Base-by-base conservation (phyloP, 371 early-diverging fungal genomes). In the Saksenaea oblongispora region DNA sequence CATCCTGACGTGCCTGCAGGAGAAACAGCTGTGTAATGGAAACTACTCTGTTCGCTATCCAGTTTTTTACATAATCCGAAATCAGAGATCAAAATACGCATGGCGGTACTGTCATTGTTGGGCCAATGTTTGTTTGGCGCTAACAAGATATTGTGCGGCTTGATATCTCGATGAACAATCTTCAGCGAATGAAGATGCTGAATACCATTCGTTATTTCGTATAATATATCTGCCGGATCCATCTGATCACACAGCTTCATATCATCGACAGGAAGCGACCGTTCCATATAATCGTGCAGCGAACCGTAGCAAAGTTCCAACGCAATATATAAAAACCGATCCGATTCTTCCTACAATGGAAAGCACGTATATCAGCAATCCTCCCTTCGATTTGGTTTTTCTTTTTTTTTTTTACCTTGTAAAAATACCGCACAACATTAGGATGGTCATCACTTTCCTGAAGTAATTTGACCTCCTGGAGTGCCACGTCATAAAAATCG, bases 11-110 rank as follows among this genome's bases (percentile, higher is more conserved):
- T 98, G 26, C 95, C 95, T 31, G 86, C 91, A 18, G 89, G 88
- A 26, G 83, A 86, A 41, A 84, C 86, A 7, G 87, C 85, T 0
- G 98, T 96, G 73, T 95, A 91, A 71, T 95, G 91, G 74, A 98
- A 98, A 37, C 94, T 93, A 55, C 93, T 94, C 65, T 97, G 95
- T 59, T 94, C 96, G 35, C 91, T 93, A 57, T 93, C 94, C 17
- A 99, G 82, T 56, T 93, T 91, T 68, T 98, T 95, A 61, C 96
- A 95, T 41, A 99, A 86, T 17, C 99, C 99, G 84, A 99, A 98
- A 75, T 99, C 99, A 36, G 96, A 95, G 13, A 99, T 93, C 60
- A 98, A 75, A 0, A 95, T 85, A 14, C 97, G 87, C 58, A 91
- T 39, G 9, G 54, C 39, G 24, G 75, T 41, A 31, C n/a, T 55